A percentile compares a stretch with the other conserved stretches of the same genome.
Evolutionary conservation across 371 early-diverging fungal genomes (phyloP).

Genomic region (Actinomortierella ambigua): DNA sequence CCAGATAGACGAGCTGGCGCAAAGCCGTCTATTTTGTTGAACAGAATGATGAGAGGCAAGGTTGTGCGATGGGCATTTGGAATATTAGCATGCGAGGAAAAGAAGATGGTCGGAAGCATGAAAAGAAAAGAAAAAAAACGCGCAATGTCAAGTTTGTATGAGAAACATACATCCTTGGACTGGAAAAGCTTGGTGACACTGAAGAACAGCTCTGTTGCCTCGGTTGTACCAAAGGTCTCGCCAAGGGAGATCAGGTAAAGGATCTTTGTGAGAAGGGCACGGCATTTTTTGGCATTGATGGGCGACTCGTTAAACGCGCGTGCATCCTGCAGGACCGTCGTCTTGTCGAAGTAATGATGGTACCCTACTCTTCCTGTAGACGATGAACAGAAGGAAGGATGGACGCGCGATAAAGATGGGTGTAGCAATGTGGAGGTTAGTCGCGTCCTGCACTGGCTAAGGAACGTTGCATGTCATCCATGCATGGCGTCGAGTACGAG

Average conservation of each 20-base stretch:
- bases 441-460: neutral
- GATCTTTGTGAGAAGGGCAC: slow-evolving; percentile 91
- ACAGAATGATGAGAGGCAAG: neutral
- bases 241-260: slow-evolving; percentile 90
- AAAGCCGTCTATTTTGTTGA: slow-evolving; percentile 68
- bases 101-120: neutral
- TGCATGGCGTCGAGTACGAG: neutral
- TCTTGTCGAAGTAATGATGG: slow-evolving; percentile 77
- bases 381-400: neutral
- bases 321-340: slow-evolving; percentile 94
- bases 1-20: slow-evolving; percentile 96
- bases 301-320: slow-evolving; percentile 97
- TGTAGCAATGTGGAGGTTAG: neutral
- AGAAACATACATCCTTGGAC: slow-evolving; percentile 84
- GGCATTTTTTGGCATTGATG: slow-evolving; percentile 93
- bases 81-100: neutral
- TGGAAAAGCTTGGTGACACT: slow-evolving; percentile 97
- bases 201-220: slow-evolving; percentile 98
- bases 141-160: neutral
- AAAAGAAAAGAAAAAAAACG: neutral
- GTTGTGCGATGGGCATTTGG: slow-evolving; percentile 1
- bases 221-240: slow-evolving; percentile 86
- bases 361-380: slow-evolving; percentile 40
- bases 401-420: neutral
- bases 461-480: neutral